phyloP scores from a whole-genome alignment of 768 basidiomycete species.

The Auriscalpium vulgare region DNA sequence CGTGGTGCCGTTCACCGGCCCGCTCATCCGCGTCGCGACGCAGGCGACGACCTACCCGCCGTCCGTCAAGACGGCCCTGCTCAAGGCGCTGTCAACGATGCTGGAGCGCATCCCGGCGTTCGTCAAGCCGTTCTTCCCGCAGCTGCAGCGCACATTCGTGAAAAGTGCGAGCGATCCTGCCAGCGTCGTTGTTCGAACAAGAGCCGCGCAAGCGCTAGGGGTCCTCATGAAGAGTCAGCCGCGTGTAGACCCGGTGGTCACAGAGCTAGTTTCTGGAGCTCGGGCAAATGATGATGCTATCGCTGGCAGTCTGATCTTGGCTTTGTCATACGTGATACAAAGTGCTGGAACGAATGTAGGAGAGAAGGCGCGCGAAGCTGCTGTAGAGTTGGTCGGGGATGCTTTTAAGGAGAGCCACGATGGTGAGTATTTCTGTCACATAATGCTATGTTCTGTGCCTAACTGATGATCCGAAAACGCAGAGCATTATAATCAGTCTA shows the following conservation, averaged over 20 bases:
- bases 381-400: constrained; percentile 69
- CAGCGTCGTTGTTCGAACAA: constrained; percentile 69
- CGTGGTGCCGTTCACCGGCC: constrained; percentile 92
- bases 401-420: constrained; percentile 68
- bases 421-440: constrained; percentile 32
- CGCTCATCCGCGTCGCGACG: constrained; percentile 90
- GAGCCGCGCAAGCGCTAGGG: constrained; percentile 80
- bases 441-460: neutral
- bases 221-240: constrained; percentile 86
- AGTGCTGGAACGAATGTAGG: constrained; percentile 71
- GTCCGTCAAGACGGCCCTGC: constrained; percentile 86
- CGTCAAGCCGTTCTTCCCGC: constrained; percentile 98
- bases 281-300: constrained; percentile 59
- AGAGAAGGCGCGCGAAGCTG: constrained; percentile 61
- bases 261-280: constrained; percentile 66
- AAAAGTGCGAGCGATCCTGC: constrained; percentile 82
- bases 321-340: constrained; percentile 66
- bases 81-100: constrained; percentile 80
- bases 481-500: constrained; percentile 67
- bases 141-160: constrained; percentile 92
- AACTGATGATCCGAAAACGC: neutral
- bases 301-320: constrained; percentile 65
- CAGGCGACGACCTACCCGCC: constrained; percentile 87
- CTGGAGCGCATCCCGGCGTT: constrained; percentile 79
- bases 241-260: constrained; percentile 89